Base-by-base conservation (phyloP, 2,329 filamentous ascomycete genomes). In the Fusarium burgessii region DNA sequence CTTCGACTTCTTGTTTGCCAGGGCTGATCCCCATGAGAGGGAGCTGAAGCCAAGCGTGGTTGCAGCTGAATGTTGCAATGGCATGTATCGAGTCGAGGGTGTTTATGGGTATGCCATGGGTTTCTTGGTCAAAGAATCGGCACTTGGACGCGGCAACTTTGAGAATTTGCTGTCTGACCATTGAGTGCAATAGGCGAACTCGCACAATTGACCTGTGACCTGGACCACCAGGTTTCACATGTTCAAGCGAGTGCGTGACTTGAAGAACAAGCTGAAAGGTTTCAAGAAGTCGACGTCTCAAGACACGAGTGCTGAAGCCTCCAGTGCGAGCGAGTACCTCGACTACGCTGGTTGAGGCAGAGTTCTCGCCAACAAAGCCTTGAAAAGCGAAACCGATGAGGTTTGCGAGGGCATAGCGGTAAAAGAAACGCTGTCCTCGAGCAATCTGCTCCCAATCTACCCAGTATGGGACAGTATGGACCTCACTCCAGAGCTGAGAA, bases 401-500 rank as follows among this genome's bases (percentile, higher is more conserved):
- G 43, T 86, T 87, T 2, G 89, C 87, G 1, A 86, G 84, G 4
- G 88, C 89, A 74, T 92, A 92, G 9, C 90, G 85, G 74, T 91
- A 92, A 88, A 92, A 80, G 65, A 81, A 78, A 18, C 90, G 86
- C 73, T 92, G 90, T 0, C 90, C 90, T 70, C 90, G 82, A 58
- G 84, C 81, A 29, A 92, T 88, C 73, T 92, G 90, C 2, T 83
- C 85, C 90, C 90, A 92, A 68, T 92, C 87, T 0, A 92, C 90
- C 89, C 90, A 92, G 0, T 84, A 82, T 0, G 90, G 90, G 6
- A 91, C 82, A 0, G 83, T 87, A 52, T 88, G 87, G 32, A 90
- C 82, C 68, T 91, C 82, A 4, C 49, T 35, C 69, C 70, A 72
- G 14, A 72, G 50, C 20, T 66, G 46, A 7, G 63, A 66, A 5